A percentile compares a stretch with the other conserved stretches of the same genome.
phyloP scores from a whole-genome alignment of 257 asterid genomes.

The Phtheirospermum japonicum region DNA sequence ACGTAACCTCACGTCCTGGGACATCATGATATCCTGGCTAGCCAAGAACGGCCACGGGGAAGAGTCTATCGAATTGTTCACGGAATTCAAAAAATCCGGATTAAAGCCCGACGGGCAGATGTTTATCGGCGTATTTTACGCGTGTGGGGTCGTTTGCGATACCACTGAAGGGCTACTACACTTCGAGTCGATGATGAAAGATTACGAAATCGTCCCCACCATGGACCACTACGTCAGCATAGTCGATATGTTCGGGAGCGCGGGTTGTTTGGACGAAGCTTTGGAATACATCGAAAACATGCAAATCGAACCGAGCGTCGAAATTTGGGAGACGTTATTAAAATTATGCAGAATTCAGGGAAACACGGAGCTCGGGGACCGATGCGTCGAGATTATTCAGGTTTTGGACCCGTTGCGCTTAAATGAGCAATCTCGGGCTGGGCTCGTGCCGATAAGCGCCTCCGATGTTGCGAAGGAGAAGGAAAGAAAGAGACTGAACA shows the following conservation, averaged over 20 bases:
- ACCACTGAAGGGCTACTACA: slow-evolving; percentile 69
- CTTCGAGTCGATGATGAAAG: slow-evolving; percentile 68
- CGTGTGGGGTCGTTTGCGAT: slow-evolving; percentile 63
- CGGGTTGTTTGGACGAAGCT: slow-evolving; percentile 80
- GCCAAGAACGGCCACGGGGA: slow-evolving; percentile 69
- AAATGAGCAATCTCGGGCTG: slow-evolving; percentile 60
- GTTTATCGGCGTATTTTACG: slow-evolving; percentile 59
- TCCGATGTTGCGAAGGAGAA: slow-evolving; percentile 53
- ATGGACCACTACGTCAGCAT: slow-evolving; percentile 67
- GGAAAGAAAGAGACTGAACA: slow-evolving; percentile 51
- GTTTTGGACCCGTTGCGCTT: slow-evolving; percentile 58
- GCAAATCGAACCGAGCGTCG: slow-evolving; percentile 57
- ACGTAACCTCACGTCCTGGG: slow-evolving; percentile 82
- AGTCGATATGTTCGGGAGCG: slow-evolving; percentile 70
- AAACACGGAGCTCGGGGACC: slow-evolving; percentile 67
- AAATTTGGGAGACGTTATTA: slow-evolving; percentile 73
- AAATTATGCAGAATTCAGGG: slow-evolving; percentile 72
- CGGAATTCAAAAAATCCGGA: slow-evolving; percentile 66
- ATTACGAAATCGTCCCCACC: slow-evolving; percentile 57
- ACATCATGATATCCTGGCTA: slow-evolving; percentile 67
- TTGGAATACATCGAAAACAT: slow-evolving; percentile 65
- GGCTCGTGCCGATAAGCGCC: slow-evolving; percentile 54
- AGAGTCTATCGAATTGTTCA: slow-evolving; percentile 60
- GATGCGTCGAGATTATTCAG: slow-evolving; percentile 62
- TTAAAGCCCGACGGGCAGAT: slow-evolving; percentile 69